Conservation (phyloP, 2,329 filamentous ascomycete species). For the Monosporascus cannonballus region DNA sequence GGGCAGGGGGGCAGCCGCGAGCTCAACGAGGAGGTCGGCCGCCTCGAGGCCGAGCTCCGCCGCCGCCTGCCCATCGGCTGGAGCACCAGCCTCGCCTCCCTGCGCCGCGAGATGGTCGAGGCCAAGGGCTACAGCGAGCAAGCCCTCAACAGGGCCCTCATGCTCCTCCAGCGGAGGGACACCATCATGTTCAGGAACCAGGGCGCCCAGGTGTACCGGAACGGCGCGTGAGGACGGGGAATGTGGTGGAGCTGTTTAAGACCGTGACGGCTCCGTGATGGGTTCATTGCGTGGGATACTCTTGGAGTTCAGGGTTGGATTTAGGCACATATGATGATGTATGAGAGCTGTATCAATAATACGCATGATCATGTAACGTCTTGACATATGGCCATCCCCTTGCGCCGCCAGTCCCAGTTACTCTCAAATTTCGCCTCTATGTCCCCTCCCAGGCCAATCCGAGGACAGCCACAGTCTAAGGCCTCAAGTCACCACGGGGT, state of each 20-base stretch:
- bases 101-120: conserved; percentile 87
- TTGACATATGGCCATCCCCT: not conserved
- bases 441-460: too few relatives aligned
- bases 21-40: conserved; percentile 81
- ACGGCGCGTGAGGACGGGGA: conserved; percentile 48
- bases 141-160: conserved; percentile 74
- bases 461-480: too few relatives aligned
- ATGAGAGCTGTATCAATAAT: not conserved
- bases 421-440: too few relatives aligned
- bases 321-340: not conserved
- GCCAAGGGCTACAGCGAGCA: conserved; percentile 86
- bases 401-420: too few relatives aligned
- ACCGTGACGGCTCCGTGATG: not conserved
- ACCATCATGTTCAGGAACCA: conserved; percentile 78
- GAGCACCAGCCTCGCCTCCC: conserved; percentile 82
- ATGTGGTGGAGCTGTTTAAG: not conserved
- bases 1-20: conserved; percentile 72
- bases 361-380: not conserved
- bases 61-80: conserved; percentile 87
- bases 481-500: too few relatives aligned
- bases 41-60: conserved; percentile 84
- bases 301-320: not conserved
- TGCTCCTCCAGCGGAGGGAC: conserved; percentile 81
- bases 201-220: conserved; percentile 68
- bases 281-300: not conserved